These are phyloP conservation scores for Atkinsonella hypoxylon DNA, from an alignment of 2,329 filamentous ascomycete genomes.

Conservation along the genomic window DNA sequence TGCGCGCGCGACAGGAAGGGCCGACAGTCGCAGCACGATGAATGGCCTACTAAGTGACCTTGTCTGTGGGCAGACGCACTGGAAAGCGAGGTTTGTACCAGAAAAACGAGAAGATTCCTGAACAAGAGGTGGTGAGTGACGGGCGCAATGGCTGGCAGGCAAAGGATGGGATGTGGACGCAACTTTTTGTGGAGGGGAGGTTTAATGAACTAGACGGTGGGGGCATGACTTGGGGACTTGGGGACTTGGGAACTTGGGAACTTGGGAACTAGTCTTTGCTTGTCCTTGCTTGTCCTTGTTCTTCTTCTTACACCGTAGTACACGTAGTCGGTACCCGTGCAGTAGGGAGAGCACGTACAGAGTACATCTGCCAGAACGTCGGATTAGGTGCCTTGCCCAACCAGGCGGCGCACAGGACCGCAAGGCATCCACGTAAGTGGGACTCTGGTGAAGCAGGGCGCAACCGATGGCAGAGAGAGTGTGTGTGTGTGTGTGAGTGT, in stretches of 20 bases:
- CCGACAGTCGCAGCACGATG: constrained; percentile 4
- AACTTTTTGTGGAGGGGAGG: constrained; percentile 6
- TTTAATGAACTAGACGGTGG: constrained; percentile 2
- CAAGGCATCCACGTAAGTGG: background rate
- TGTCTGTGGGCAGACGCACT: background rate
- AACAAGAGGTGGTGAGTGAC: background rate
- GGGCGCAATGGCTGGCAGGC: constrained; percentile 3
- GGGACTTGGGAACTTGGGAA: background rate
- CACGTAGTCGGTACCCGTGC: no score
- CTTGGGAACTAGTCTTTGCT: no score
- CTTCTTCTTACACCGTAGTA: no score
- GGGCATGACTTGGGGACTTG: background rate
- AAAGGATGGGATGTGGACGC: background rate
- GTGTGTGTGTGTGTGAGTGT: no score
- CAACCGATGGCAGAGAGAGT: background rate
- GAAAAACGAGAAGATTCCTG: background rate
- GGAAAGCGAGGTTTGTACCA: background rate
- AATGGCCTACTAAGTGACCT: background rate
- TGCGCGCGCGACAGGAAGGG: background rate
- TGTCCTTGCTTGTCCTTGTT: background rate
- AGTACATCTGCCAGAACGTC: background rate
- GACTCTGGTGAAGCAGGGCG: background rate
- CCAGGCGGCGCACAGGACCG: no score
- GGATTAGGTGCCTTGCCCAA: no score
- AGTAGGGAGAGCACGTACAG: no score